phyloP scores from a whole-genome alignment of 257 asterid genomes.

The Verbascum thapsus region DNA sequence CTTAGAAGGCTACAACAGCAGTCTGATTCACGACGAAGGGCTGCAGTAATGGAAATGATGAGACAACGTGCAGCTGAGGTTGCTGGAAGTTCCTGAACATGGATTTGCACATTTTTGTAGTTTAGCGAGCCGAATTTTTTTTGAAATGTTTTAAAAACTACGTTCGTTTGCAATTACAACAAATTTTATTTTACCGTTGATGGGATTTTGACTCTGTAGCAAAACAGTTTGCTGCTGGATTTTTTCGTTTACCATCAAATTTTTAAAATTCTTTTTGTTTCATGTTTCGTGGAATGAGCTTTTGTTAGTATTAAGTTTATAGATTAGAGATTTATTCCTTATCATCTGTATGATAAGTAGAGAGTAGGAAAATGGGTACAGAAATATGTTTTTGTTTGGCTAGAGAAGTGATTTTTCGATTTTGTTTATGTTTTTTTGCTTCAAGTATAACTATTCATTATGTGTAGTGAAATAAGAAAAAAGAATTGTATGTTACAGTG shows the following conservation, averaged over 20 bases:
- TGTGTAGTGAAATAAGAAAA: too few species aligned
- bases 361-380: conserved; percentile 30
- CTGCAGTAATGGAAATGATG: conserved; percentile 97
- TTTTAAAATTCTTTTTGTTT: conserved; percentile 4
- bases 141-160: conserved; percentile 27
- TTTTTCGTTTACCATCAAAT: conserved; percentile 13
- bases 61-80: conserved; percentile 96
- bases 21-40: conserved; percentile 92
- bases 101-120: conserved; percentile 38
- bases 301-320: conserved; percentile 35
- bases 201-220: conserved; percentile 28
- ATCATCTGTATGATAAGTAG: conserved; percentile 24
- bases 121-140: conserved; percentile 21
- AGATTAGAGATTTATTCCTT: conserved; percentile 35
- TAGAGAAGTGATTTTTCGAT: conserved; percentile 45
- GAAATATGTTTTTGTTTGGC: conserved; percentile 24
- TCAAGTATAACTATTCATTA: too few species aligned
- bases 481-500: too few species aligned
- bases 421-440: too few species aligned
- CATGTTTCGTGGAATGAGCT: conserved; percentile 34
- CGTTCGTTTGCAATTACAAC: conserved; percentile 25
- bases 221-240: conserved; percentile 25
- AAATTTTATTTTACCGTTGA: conserved; percentile 9
- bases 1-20: conserved; percentile 81
- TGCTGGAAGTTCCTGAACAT: conserved; percentile 57